Percentiles rank a stretch among this genome's conserved stretches.
Conservation (phyloP, 768 basidiomycete genomes). For the Tulasnella sp. region DNA sequence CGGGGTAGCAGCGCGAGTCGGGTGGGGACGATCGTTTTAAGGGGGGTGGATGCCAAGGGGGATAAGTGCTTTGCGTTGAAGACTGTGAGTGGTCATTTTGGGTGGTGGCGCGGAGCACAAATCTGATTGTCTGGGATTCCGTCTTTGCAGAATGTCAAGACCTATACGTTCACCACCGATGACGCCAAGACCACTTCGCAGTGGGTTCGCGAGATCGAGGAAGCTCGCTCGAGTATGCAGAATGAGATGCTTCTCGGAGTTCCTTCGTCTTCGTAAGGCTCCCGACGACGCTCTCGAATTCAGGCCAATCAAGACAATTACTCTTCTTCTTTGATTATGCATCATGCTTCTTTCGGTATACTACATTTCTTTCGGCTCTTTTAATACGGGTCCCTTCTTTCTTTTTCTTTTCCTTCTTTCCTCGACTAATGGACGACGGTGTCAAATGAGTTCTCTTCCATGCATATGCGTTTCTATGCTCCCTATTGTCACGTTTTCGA, state of each 20-base stretch:
- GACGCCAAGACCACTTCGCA: background rate
- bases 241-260: background rate
- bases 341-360: too few species aligned
- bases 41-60: conserved; percentile 4
- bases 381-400: background rate
- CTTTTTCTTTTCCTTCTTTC: background rate
- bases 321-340: background rate
- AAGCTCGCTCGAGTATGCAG: background rate
- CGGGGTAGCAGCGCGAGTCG: background rate
- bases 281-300: background rate
- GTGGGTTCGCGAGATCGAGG: conserved; percentile 11
- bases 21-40: background rate
- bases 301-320: background rate
- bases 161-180: conserved; percentile 4
- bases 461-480: background rate
- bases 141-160: background rate
- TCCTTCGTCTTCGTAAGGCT: background rate
- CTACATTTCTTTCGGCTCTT: background rate
- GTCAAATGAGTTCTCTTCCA: background rate
- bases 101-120: background rate
- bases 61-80: conserved; percentile 2
- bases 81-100: background rate
- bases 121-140: background rate
- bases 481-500: background rate
- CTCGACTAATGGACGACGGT: background rate